phyloP scores from a whole-genome alignment of 768 basidiomycete species.

The Hypholoma fasciculare region DNA sequence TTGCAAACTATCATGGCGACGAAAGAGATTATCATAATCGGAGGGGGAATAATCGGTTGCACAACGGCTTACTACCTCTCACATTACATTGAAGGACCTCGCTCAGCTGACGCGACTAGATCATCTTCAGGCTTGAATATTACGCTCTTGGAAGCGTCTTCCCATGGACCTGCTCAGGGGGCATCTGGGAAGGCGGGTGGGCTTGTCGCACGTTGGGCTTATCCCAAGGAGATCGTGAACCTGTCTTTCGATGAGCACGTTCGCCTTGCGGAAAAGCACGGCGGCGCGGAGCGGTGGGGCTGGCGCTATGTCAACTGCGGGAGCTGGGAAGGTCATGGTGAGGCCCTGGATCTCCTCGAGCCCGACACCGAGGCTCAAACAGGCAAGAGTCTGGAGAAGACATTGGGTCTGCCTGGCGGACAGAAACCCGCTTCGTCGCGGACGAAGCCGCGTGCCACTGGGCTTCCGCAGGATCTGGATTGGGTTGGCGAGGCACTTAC shows the following conservation, averaged over 20 bases:
- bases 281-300: conserved; percentile 76
- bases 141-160: conserved; percentile 74
- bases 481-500: conserved; percentile 64
- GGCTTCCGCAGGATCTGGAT: conserved; percentile 49
- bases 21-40: conserved; percentile 69
- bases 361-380: conserved; percentile 28
- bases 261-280: conserved; percentile 66
- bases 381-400: conserved; percentile 57
- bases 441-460: conserved; percentile 24
- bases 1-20: background rate
- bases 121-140: conserved; percentile 29
- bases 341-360: conserved; percentile 24
- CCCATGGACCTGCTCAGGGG: conserved; percentile 67
- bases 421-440: conserved; percentile 18
- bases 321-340: conserved; percentile 69
- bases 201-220: conserved; percentile 85
- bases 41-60: conserved; percentile 86
- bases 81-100: conserved; percentile 37
- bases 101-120: conserved; percentile 19
- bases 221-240: conserved; percentile 65
- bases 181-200: conserved; percentile 87
- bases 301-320: conserved; percentile 78
- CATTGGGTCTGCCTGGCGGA: conserved; percentile 41
- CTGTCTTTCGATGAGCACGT: conserved; percentile 78
- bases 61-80: conserved; percentile 82